Percentiles rank a stretch among this genome's conserved stretches.
Evolutionary conservation across 345 rosid genomes (phyloP).

Genomic region (Euphorbia peplus): DNA sequence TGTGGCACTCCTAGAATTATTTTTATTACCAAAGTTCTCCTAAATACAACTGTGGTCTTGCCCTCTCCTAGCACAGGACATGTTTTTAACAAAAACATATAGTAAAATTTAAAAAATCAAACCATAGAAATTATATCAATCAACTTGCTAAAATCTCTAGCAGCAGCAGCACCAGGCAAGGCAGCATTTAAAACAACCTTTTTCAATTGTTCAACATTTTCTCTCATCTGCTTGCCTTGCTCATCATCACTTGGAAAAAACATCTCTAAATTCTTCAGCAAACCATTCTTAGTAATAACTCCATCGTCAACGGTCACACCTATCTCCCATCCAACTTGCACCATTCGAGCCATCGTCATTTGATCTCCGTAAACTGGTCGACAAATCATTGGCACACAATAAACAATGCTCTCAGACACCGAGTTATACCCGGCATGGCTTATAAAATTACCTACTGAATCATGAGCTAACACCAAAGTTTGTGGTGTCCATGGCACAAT

Average conservation of each 20-base stretch:
- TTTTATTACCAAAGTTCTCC: too few relatives aligned
- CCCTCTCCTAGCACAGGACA: too few relatives aligned
- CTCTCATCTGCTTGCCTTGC: neutral
- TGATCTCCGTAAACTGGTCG: slow-evolving; percentile 66
- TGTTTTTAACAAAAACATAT: too few relatives aligned
- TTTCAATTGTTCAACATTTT: slow-evolving; percentile 5
- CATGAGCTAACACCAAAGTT: slow-evolving; percentile 40
- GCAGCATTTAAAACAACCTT: slow-evolving; percentile 2
- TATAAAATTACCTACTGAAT: slow-evolving; percentile 22
- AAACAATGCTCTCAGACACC: slow-evolving; percentile 13
- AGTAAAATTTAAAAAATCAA: neutral
- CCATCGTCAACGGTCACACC: slow-evolving; percentile 18
- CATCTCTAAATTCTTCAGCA: slow-evolving; percentile 3
- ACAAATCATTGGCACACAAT: slow-evolving; percentile 35
- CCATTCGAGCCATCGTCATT: neutral
- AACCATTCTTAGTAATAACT: slow-evolving; percentile 9
- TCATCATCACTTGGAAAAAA: neutral
- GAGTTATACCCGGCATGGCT: slow-evolving; percentile 24
- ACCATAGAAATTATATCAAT: neutral
- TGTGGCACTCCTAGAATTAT: too few relatives aligned
- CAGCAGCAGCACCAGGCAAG: neutral
- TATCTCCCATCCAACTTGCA: slow-evolving; percentile 15
- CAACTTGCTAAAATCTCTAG: slow-evolving; percentile 8
- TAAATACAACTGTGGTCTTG: too few relatives aligned
- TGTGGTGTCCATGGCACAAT: slow-evolving; percentile 69